These are phyloP conservation scores for Vaccinium vitisidaea DNA, from an alignment of 148 eudicot species.

Conservation along the genomic window DNA sequence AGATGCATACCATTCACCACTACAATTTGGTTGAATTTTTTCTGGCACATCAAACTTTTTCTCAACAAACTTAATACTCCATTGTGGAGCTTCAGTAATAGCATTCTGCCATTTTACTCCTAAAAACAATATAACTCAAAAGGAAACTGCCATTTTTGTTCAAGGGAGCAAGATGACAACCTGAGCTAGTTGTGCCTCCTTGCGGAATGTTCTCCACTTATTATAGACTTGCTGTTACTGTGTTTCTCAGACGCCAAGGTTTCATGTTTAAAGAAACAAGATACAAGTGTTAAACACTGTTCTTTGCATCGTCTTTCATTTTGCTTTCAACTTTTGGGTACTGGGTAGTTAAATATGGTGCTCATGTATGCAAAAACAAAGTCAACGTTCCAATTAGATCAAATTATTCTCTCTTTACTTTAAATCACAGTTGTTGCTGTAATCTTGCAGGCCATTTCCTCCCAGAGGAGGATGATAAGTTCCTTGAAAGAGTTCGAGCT, in stretches of 20 bases:
- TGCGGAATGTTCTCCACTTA: background rate
- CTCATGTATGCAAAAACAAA: background rate
- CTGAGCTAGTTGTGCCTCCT: slow-evolving; percentile 4
- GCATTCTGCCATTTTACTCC: background rate
- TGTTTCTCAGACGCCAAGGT: background rate
- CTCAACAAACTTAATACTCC: background rate
- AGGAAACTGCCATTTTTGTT: background rate
- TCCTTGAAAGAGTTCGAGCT: slow-evolving; percentile 82
- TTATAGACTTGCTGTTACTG: background rate
- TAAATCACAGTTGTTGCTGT: background rate
- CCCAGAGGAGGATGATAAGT: slow-evolving; percentile 92
- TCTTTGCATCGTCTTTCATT: background rate
- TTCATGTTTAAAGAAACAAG: background rate
- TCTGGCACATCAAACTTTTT: background rate
- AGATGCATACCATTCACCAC: background rate
- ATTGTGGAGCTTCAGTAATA: background rate
- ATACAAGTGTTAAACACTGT: background rate
- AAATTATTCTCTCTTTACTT: background rate
- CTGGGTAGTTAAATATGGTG: background rate
- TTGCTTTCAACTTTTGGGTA: background rate
- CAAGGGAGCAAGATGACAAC: background rate
- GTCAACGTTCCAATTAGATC: slow-evolving; percentile 10
- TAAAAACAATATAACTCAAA: background rate
- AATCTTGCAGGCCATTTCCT: slow-evolving; percentile 77
- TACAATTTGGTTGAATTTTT: background rate